Percentiles rank a stretch among this genome's conserved stretches.
These are phyloP conservation scores for Clarireedia hainanense DNA, from an alignment of 2,329 filamentous ascomycete genomes.

Conservation along the genomic window DNA sequence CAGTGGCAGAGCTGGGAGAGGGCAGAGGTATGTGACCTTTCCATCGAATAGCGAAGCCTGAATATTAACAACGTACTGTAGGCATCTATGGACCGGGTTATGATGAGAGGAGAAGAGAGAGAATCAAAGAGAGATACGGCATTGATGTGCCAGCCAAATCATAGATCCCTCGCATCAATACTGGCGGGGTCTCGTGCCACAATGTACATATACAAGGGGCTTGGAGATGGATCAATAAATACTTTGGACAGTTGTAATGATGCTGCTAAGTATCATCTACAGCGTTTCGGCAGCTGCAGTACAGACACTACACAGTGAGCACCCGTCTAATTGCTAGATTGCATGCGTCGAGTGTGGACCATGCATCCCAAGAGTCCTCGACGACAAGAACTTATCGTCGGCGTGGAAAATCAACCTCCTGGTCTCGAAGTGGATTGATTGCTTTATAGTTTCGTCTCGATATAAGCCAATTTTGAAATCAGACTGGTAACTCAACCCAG, in stretches of 20 bases:
- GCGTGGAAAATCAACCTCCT: too few relatives aligned
- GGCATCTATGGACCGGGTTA: conserved; percentile 62
- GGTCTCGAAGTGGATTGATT: too few relatives aligned
- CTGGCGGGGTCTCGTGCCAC: conserved; percentile 4
- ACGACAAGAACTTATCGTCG: too few relatives aligned
- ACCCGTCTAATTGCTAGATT: too few relatives aligned
- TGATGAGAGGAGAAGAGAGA: conserved; percentile 57
- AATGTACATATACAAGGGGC: conserved; percentile 9
- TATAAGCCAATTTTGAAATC: too few relatives aligned
- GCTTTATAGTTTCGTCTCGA: too few relatives aligned
- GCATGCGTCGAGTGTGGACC: too few relatives aligned
- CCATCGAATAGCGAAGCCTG: neutral
- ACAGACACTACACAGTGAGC: too few relatives aligned
- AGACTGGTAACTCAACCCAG: too few relatives aligned
- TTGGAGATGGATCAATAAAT: neutral
- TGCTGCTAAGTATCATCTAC: too few relatives aligned
- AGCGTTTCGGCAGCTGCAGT: too few relatives aligned
- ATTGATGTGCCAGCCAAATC: conserved; percentile 47
- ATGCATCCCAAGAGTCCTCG: too few relatives aligned
- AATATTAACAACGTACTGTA: conserved; percentile 28
- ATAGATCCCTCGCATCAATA: conserved; percentile 12
- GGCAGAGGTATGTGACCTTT: conserved; percentile 51
- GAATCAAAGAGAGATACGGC: conserved; percentile 62
- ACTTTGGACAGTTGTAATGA: neutral
- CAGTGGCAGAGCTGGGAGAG: conserved; percentile 59